Conservation (phyloP, 495 filamentous ascomycete genomes). For the Friedmanniomyces simplex region DNA sequence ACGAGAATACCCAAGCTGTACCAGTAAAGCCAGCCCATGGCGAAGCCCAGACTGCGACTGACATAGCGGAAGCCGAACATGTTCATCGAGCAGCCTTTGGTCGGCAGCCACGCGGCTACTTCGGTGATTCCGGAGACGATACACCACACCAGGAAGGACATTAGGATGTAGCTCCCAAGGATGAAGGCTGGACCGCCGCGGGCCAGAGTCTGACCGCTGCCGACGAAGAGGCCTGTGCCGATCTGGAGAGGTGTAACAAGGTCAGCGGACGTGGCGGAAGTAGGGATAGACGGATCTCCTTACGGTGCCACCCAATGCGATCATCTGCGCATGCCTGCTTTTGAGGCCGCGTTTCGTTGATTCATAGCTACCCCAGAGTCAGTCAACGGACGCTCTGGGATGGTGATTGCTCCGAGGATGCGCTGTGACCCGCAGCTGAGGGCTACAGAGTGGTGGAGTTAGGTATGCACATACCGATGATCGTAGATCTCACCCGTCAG, state of each 20-base stretch:
- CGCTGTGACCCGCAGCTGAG: no score
- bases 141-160: conserved; percentile 28
- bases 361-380: background rate
- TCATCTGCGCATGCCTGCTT: conserved; percentile 27
- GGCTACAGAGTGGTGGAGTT: no score
- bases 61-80: conserved; percentile 41
- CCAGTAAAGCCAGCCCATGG: conserved; percentile 37
- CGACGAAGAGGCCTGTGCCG: conserved; percentile 56
- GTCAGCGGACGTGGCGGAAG: no score
- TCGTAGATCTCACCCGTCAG: conserved; percentile 24
- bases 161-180: conserved; percentile 35
- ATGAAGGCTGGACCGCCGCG: conserved; percentile 53
- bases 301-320: conserved; percentile 23
- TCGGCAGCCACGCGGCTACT: conserved; percentile 34
- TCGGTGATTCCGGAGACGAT: conserved; percentile 30
- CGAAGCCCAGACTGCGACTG: conserved; percentile 40
- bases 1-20: conserved; percentile 31
- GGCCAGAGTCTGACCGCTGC: conserved; percentile 48
- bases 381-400: no score
- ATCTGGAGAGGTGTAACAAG: conserved; percentile 28
- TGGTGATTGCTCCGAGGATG: no score
- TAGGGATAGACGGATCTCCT: no score
- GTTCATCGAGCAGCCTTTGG: conserved; percentile 32
- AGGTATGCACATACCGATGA: conserved; percentile 12
- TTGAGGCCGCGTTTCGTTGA: conserved; percentile 25